These are phyloP conservation scores for Hordeum marinum DNA, from an alignment of 176 grass and related monocot genomes.

Conservation along the genomic window DNA sequence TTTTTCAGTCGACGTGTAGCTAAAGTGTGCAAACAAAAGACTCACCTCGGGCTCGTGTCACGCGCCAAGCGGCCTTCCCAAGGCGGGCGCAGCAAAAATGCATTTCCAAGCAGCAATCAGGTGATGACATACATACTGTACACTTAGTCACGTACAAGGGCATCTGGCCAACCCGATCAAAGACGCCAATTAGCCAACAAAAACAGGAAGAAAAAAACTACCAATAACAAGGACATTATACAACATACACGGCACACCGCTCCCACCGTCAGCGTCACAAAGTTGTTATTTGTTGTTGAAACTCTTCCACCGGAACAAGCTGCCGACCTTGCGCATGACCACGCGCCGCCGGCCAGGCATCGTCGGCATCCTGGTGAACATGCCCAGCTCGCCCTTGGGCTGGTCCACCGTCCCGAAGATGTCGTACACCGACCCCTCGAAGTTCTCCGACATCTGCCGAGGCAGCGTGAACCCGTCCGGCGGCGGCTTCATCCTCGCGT, in stretches of 20 bases:
- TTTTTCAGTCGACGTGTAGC: no score
- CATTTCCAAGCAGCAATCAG: not conserved
- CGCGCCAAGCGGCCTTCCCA: not conserved
- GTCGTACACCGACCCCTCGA: slow-evolving; percentile 58
- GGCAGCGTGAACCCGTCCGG: slow-evolving; percentile 40
- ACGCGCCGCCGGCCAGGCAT: slow-evolving; percentile 26
- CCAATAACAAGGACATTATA: not conserved
- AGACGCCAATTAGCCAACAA: no score
- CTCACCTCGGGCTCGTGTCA: not conserved
- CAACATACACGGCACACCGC: not conserved
- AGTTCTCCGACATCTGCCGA: slow-evolving; percentile 38
- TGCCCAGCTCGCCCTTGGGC: slow-evolving; percentile 24
- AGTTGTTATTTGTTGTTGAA: slow-evolving; percentile 52
- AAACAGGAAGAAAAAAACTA: no score
- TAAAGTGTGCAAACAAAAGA: no score
- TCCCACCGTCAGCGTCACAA: not conserved
- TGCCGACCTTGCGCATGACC: slow-evolving; percentile 54
- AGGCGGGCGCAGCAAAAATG: not conserved
- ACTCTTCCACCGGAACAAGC: slow-evolving; percentile 69
- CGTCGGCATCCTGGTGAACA: slow-evolving; percentile 39
- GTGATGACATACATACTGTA: not conserved
- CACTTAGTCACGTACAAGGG: not conserved
- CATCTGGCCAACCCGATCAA: not conserved
- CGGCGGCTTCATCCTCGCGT: slow-evolving; percentile 29
- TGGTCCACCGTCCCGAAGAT: slow-evolving; percentile 44